Base-by-base conservation (phyloP, 768 basidiomycete species). In the Xerocomus spinulosus region DNA sequence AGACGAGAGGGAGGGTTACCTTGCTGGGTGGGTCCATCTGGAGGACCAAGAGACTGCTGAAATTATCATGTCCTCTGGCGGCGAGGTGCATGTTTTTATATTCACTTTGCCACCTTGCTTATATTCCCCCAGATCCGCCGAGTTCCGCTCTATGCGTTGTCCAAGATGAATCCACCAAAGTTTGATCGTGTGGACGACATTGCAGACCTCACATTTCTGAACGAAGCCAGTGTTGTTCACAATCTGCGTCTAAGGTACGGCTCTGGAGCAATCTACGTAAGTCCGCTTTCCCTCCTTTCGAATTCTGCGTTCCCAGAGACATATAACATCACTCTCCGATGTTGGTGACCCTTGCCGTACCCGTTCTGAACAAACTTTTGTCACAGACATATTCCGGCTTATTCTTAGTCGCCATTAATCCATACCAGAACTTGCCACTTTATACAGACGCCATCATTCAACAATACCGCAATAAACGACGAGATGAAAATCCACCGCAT, bases 141-240 rank as follows among this genome's bases (percentile, higher is more conserved):
- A 29, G 79, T 95, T 4, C 85, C 87, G 14, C 76, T 92, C 53
- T 86, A 91, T 54, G 80, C 83, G 18, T 69, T 96, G 33, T 89
- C 85, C 60, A 94, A 94, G 74, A 95, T 95, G 93, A 97, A 97
- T 61, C 94, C 94, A 21, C 94, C 94, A 37, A 96, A 97, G 70
- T 99, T 98, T 66, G 94, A 98, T 72, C 81, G 92, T 26, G 94
- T 94, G 4, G 92, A 93, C 55, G 96, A 99, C 66, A 98, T 98
- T 54, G 96, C 96, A 34, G 94, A 98, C 71, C 76, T 99, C 52
- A 97, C 96, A 0, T 96, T 92, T 71, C 74, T 98, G 49, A 98
- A 98, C 66, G 96, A 99, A 76, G 94, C 96, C 10, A 92, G 90
- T 57, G 96, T 99, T 36, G 94, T 98, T n/a, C 92, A 98, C 64